These are phyloP conservation scores for Thelephora ganbajun DNA, from an alignment of 768 basidiomycete genomes.

Conservation along the genomic window DNA sequence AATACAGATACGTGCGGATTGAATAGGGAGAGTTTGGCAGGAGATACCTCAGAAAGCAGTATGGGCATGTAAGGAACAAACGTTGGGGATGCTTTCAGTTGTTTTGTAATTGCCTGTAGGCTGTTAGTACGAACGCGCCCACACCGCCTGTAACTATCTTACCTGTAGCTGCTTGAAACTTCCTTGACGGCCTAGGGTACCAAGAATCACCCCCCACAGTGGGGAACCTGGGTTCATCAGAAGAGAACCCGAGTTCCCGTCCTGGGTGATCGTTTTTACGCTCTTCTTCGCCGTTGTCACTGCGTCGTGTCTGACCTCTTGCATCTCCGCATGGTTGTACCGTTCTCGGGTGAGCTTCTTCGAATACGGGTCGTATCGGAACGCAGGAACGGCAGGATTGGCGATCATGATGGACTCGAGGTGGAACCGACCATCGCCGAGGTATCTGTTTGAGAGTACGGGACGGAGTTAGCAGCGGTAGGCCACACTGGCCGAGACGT, in stretches of 20 bases:
- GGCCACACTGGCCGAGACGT: neutral
- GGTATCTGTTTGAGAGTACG: conserved; percentile 44
- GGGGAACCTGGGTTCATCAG: conserved; percentile 13
- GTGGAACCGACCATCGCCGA: conserved; percentile 97
- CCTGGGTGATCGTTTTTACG: conserved; percentile 38
- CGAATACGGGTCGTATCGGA: conserved; percentile 96
- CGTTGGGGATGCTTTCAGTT: conserved; percentile 38
- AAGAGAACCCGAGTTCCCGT: conserved; percentile 2
- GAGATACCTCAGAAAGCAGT: conserved; percentile 92
- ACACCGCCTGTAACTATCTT: conserved; percentile 4
- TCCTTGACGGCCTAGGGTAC: conserved; percentile 91
- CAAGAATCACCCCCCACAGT: conserved; percentile 86
- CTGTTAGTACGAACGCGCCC: neutral
- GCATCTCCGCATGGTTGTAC: conserved; percentile 87
- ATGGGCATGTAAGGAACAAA: conserved; percentile 77
- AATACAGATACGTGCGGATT: conserved; percentile 73
- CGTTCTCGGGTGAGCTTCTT: conserved; percentile 91
- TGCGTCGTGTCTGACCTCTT: conserved; percentile 53
- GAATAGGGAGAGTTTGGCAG: conserved; percentile 82
- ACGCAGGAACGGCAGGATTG: conserved; percentile 90
- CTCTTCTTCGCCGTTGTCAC: conserved; percentile 41
- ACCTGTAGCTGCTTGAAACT: conserved; percentile 81
- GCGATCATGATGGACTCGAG: conserved; percentile 99
- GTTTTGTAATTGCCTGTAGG: conserved; percentile 56
- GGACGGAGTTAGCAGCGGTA: conserved; percentile 2